phyloP scores from a whole-genome alignment of 345 rosid genomes.

The Triadica sebifera region DNA sequence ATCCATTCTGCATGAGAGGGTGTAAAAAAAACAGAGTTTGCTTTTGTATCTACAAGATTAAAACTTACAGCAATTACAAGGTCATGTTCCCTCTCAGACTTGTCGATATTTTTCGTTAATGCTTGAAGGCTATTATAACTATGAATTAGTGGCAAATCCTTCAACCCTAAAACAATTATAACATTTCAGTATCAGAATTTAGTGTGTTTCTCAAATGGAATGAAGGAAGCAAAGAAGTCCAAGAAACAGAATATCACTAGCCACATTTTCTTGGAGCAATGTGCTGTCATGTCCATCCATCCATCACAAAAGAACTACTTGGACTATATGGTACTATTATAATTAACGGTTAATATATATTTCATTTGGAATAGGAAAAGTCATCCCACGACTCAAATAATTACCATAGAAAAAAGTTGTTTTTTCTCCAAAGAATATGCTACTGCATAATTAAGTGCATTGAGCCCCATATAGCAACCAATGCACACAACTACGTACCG shows the following conservation, averaged over 20 bases:
- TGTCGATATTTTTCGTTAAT: slow-evolving; percentile 50
- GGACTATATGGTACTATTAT: background rate
- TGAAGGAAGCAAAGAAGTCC: slow-evolving; percentile 9
- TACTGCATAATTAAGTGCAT: background rate
- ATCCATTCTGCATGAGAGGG: background rate
- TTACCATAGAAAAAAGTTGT: background rate
- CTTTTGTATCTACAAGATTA: slow-evolving; percentile 6
- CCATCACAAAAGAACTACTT: background rate
- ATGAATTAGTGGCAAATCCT: slow-evolving; percentile 78
- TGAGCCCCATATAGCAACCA: background rate
- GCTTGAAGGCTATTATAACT: slow-evolving; percentile 73
- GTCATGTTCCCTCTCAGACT: slow-evolving; percentile 73
- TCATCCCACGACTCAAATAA: background rate
- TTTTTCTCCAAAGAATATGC: background rate
- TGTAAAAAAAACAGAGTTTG: background rate
- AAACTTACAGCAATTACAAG: slow-evolving; percentile 95
- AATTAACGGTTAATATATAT: background rate
- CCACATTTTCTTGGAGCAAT: background rate
- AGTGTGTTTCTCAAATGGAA: background rate
- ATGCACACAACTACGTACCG: background rate
- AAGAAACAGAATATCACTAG: background rate
- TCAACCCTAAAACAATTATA: slow-evolving; percentile 46
- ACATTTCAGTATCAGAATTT: slow-evolving; percentile 15
- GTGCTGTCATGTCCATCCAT: background rate
- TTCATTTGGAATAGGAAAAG: background rate